Percentiles rank a stretch among this genome's conserved stretches.
phyloP scores from a whole-genome alignment of 768 basidiomycete species.

The Phylloporus arenicola region DNA sequence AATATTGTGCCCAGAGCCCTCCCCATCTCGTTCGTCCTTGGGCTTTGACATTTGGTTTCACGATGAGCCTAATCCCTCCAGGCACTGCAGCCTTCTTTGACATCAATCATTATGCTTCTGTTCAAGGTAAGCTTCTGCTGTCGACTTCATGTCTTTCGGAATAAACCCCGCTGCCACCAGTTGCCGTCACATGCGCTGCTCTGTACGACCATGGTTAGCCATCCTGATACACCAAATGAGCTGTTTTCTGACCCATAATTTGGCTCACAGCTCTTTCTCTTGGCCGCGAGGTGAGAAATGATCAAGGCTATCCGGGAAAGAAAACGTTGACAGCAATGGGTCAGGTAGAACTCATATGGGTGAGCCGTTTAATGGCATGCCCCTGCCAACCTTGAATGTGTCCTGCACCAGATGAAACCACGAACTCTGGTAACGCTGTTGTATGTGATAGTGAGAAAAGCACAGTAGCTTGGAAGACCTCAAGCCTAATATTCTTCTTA shows the following conservation, averaged over 20 bases:
- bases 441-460: constrained; percentile 22
- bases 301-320: neutral
- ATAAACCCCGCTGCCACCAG: constrained; percentile 12
- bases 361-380: constrained; percentile 5
- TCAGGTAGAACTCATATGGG: constrained; percentile 30
- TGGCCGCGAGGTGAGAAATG: constrained; percentile 23
- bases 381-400: neutral
- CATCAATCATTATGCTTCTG: constrained; percentile 14
- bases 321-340: neutral
- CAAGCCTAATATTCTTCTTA: constrained; percentile 7
- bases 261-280: constrained; percentile 18
- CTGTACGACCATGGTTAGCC: constrained; percentile 28
- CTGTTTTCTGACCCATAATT: neutral
- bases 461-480: neutral
- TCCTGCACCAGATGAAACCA: constrained; percentile 18
- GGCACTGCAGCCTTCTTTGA: neutral
- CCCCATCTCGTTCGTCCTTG: neutral
- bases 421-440: constrained; percentile 22
- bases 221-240: neutral
- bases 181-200: constrained; percentile 25
- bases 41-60: constrained; percentile 1
- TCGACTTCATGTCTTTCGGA: neutral
- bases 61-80: constrained; percentile 23
- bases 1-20: constrained; percentile 1
- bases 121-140: constrained; percentile 17